A percentile compares a stretch with the other conserved stretches of the same genome.
Evolutionary conservation across 768 basidiomycete species (phyloP).

Genomic region (Russula foetens): DNA sequence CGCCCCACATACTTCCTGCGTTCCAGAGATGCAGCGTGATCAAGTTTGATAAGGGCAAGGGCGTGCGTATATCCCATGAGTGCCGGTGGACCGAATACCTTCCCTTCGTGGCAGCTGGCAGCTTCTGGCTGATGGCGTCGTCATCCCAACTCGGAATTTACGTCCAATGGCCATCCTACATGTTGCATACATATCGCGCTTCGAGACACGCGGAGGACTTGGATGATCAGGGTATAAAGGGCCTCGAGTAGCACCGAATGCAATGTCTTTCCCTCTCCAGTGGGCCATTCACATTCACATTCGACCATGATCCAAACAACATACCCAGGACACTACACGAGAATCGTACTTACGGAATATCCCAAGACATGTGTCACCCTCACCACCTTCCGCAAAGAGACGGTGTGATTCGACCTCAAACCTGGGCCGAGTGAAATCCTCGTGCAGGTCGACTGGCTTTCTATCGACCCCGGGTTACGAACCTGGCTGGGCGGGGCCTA

Average conservation of each 20-base stretch:
- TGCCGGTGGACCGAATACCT: neutral
- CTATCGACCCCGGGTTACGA: slow-evolving; percentile 85
- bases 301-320: neutral
- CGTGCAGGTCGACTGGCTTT: slow-evolving; percentile 71
- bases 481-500: slow-evolving; percentile 70
- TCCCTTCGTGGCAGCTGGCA: neutral
- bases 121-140: neutral
- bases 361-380: slow-evolving; percentile 63
- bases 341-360: slow-evolving; percentile 67
- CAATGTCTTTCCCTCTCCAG: neutral
- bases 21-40: too few species aligned
- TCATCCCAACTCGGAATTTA: neutral
- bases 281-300: neutral
- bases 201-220: neutral
- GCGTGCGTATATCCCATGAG: neutral
- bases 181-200: neutral
- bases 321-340: slow-evolving; percentile 36
- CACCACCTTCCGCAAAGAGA: slow-evolving; percentile 64
- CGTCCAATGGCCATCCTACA: neutral
- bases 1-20: too few species aligned
- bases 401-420: slow-evolving; percentile 44
- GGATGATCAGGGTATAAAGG: neutral
- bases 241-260: neutral
- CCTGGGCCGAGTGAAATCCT: slow-evolving; percentile 49
- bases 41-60: too few species aligned